Percentiles rank a stretch among this genome's conserved stretches.
phyloP scores from a whole-genome alignment of 768 basidiomycete genomes.

The Serpula lacrymans region DNA sequence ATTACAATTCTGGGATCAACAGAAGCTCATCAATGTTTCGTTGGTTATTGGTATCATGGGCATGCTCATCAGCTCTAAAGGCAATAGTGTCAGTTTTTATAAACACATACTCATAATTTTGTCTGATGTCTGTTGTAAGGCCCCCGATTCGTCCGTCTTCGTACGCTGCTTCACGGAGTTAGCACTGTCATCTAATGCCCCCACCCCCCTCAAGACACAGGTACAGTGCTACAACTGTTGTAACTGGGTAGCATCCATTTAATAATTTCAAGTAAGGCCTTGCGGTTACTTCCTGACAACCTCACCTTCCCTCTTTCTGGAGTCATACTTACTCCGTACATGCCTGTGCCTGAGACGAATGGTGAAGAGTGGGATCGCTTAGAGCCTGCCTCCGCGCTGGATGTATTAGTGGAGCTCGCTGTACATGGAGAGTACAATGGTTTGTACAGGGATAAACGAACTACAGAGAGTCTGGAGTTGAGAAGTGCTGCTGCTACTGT shows the following conservation, averaged over 20 bases:
- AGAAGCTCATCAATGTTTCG: slow-evolving; percentile 78
- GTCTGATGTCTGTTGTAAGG: slow-evolving; percentile 32
- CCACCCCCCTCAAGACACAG: slow-evolving; percentile 83
- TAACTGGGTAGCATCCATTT: slow-evolving; percentile 8
- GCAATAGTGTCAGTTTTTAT: slow-evolving; percentile 49
- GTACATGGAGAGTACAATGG: slow-evolving; percentile 88
- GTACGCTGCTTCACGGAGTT: slow-evolving; percentile 83
- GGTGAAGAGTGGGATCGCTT: slow-evolving; percentile 93
- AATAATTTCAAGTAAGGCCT: slow-evolving; percentile 40
- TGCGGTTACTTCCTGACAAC: slow-evolving; percentile 54
- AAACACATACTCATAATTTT: slow-evolving; percentile 4
- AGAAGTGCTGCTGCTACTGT: slow-evolving; percentile 74
- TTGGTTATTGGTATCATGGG: slow-evolving; percentile 83
- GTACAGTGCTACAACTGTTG: slow-evolving; percentile 37
- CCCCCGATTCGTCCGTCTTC: slow-evolving; percentile 53
- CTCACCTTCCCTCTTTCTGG: slow-evolving; percentile 62
- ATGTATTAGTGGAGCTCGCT: slow-evolving; percentile 76
- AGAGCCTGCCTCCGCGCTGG: slow-evolving; percentile 75
- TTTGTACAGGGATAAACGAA: slow-evolving; percentile 50
- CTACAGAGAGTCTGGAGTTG: slow-evolving; percentile 68
- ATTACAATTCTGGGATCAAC: slow-evolving; percentile 93
- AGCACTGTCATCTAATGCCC: slow-evolving; percentile 91
- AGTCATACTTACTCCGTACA: slow-evolving; percentile 67
- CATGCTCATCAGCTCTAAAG: slow-evolving; percentile 77
- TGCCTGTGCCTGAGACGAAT: slow-evolving; percentile 76